Evolutionary conservation across 2,329 filamentous ascomycete genomes (phyloP), one percentile per base, ranked within the genome.

Genomic region (Xylariaceae sp.): DNA sequence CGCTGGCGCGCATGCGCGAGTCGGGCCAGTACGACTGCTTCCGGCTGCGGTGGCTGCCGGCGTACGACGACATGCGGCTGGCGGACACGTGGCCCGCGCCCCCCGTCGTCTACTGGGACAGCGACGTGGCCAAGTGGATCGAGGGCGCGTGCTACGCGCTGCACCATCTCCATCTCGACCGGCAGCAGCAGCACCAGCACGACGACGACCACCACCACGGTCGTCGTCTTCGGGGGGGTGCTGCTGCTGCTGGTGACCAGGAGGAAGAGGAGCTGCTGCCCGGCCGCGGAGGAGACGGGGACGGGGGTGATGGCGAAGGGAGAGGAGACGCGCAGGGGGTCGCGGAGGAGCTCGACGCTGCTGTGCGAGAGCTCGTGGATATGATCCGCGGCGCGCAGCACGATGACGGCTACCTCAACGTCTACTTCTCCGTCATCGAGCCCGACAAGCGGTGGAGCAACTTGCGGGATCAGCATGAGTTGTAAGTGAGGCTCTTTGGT

Each of bases 71-170:
- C 30, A n/a, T n/a, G n/a, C n/a, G n/a, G n/a, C n/a, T n/a, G n/a
- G 52, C 61, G 32, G 62, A 64, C n/a, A 53, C 63, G 10, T 76
- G 70, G 68, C 75, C 75, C 1, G 62, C 76, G 1, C 71, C 73
- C 0, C 68, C 71, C 15, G 70, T 75, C 42, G 54, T 75, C 1
- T 79, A 78, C 47, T 78, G 74, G 73, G 75, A 79, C 44, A 63
- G 60, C 43, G 57, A 58, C 32, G 47, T 55, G 61, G 73, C 64
- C 9, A 79, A 79, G 52, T 77, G 73, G 71, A 73, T 78, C 32
- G 75, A 80, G 52, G 73, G 68, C 1, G 74, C 72, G 3, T 77
- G 72, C 40, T 78, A 79, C 42, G 67, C 75, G 42, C 54, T 75
- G 7, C 28, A 36, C 2, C n/a, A n/a, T n/a, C n/a, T n/a, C n/a